Conservation (phyloP, 2,329 filamentous ascomycete genomes). For the Alternaria ventricosa region DNA sequence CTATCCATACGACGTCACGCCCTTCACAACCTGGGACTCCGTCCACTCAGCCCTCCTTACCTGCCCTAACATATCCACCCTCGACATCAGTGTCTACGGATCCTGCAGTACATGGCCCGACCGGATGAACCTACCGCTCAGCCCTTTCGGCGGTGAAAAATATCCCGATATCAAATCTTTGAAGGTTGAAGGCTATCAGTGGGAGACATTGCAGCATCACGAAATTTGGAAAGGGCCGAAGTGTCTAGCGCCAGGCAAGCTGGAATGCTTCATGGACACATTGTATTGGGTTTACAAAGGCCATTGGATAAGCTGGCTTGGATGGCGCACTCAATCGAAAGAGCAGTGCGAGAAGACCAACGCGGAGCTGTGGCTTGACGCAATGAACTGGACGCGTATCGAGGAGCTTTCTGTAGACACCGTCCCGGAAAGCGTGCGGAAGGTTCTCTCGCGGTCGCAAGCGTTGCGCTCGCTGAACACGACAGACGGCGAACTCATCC, state of each 20-base stretch:
- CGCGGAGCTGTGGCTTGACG: conserved; percentile 19
- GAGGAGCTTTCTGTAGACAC: conserved; percentile 6
- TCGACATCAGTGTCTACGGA: conserved; percentile 14
- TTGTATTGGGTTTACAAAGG: not conserved
- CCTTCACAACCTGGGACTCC: conserved; percentile 5
- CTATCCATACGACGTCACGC: not conserved
- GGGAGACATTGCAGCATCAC: not conserved
- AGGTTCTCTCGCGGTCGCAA: not conserved
- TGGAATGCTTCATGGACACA: not conserved
- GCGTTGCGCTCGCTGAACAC: conserved; percentile 8
- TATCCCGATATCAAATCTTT: conserved; percentile 17
- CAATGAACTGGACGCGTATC: conserved; percentile 18
- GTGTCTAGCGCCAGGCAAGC: not conserved
- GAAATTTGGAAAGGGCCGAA: not conserved
- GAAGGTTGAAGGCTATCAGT: conserved; percentile 16
- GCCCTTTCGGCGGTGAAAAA: conserved; percentile 6
- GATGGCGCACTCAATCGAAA: not conserved
- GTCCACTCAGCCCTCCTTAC: conserved; percentile 10
- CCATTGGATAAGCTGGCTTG: conserved; percentile 3
- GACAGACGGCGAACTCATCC: conserved; percentile 8
- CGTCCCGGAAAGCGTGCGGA: not conserved
- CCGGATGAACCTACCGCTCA: conserved; percentile 17
- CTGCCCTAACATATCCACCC: conserved; percentile 20
- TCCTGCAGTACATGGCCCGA: conserved; percentile 9
- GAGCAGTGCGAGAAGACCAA: conserved; percentile 12